These are phyloP conservation scores for Pseudocercospora musae DNA, from an alignment of 2,329 filamentous ascomycete genomes.

Conservation along the genomic window DNA sequence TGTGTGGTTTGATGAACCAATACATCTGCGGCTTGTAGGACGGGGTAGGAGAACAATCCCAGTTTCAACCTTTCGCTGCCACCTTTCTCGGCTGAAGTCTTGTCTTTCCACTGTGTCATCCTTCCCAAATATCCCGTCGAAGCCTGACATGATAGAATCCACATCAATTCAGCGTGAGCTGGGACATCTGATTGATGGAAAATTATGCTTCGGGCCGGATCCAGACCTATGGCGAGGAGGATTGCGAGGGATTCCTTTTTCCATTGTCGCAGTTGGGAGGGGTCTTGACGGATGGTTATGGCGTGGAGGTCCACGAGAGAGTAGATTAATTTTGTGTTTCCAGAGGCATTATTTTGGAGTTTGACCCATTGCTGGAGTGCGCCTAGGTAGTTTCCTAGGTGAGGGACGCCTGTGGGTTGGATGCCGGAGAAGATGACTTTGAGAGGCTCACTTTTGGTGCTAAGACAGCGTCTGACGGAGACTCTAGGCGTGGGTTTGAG, in stretches of 20 bases:
- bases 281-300: constrained; percentile 73
- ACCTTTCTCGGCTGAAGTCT: constrained; percentile 42
- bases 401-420: constrained; percentile 90
- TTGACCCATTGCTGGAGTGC: constrained; percentile 82
- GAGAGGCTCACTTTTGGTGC: constrained; percentile 1
- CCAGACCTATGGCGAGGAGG: constrained; percentile 77
- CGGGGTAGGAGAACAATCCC: constrained; percentile 91
- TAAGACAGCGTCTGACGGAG: background rate
- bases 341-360: constrained; percentile 63
- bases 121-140: constrained; percentile 89
- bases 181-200: constrained; percentile 69
- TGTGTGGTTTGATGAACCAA: constrained; percentile 85
- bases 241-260: constrained; percentile 74
- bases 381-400: constrained; percentile 92
- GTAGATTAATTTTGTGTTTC: constrained; percentile 66
- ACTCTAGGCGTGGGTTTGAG: background rate
- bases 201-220: constrained; percentile 70
- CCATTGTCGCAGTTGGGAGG: constrained; percentile 58
- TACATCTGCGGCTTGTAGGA: constrained; percentile 92
- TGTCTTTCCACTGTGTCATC: constrained; percentile 99
- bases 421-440: constrained; percentile 87
- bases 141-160: constrained; percentile 89
- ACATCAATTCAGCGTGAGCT: constrained; percentile 88
- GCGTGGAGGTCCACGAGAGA: constrained; percentile 93
- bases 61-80: constrained; percentile 61